phyloP scores from a whole-genome alignment of 805 yeast species.

The Grigorovia transvaalensis region DNA sequence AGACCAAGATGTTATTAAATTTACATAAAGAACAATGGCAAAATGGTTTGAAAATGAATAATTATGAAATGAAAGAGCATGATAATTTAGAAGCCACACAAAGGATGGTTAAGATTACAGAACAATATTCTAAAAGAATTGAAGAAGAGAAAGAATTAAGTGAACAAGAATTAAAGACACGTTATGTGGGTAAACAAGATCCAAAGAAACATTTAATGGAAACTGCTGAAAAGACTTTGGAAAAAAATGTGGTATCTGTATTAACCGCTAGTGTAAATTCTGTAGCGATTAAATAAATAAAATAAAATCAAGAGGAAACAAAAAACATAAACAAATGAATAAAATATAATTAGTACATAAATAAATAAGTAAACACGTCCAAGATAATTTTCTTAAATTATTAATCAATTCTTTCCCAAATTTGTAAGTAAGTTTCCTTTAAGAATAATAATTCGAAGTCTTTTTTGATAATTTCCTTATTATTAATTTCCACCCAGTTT shows the following conservation, averaged over 20 bases:
- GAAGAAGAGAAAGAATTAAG: slow-evolving; percentile 81
- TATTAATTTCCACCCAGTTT: slow-evolving; percentile 52
- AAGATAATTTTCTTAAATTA: neutral
- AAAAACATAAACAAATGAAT: neutral
- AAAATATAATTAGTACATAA: neutral
- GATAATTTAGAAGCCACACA: slow-evolving; percentile 63
- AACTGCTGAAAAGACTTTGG: slow-evolving; percentile 76
- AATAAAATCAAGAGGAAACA: too few species aligned
- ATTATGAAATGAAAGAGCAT: slow-evolving; percentile 69
- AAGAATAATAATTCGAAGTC: slow-evolving; percentile 53
- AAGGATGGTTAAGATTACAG: slow-evolving; percentile 80
- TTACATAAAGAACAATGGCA: slow-evolving; percentile 96
- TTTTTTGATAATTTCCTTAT: slow-evolving; percentile 36
- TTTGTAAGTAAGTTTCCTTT: slow-evolving; percentile 52
- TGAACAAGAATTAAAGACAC: slow-evolving; percentile 83
- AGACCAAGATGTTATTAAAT: slow-evolving; percentile 87
- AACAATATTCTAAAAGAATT: slow-evolving; percentile 79
- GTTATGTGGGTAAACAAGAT: slow-evolving; percentile 97
- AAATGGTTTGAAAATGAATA: slow-evolving; percentile 69
- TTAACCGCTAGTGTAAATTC: slow-evolving; percentile 85
- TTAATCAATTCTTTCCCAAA: slow-evolving; percentile 41
- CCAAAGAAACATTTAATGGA: slow-evolving; percentile 95
- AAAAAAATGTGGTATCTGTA: slow-evolving; percentile 80
- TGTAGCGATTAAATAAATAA: slow-evolving; percentile 71
- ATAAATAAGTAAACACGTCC: neutral